Evolutionary conservation across 305 asterid species (phyloP).

Genomic region (Fraxinus ornus): DNA sequence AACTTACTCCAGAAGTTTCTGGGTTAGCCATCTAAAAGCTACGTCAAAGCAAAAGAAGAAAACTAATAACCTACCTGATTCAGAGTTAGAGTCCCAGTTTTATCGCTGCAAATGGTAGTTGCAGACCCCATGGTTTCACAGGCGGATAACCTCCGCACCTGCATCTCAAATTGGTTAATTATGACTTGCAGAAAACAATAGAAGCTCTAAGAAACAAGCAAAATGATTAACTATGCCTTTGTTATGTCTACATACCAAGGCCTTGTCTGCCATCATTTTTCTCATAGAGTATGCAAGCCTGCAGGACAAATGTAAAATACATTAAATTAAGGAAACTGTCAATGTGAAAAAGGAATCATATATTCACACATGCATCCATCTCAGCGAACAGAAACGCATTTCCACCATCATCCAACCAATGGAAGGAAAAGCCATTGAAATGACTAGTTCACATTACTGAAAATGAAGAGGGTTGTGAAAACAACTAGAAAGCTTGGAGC

Average conservation of each 20-base stretch:
- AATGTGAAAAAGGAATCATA: conserved; percentile 16
- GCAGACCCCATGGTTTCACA: conserved; percentile 99
- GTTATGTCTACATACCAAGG: conserved; percentile 61
- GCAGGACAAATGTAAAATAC: conserved; percentile 27
- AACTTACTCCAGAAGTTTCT: background rate
- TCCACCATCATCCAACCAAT: conserved; percentile 14
- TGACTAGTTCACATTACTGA: background rate
- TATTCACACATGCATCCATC: conserved; percentile 11
- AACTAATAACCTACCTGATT: conserved; percentile 57
- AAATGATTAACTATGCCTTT: conserved; percentile 12
- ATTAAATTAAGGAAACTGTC: conserved; percentile 5
- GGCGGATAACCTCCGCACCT: conserved; percentile 98
- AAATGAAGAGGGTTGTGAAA: conserved; percentile 3
- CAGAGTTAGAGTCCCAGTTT: conserved; percentile 93
- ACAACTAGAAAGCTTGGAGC: conserved; percentile 1
- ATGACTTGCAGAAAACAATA: conserved; percentile 9
- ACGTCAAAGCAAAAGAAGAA: conserved; percentile 21
- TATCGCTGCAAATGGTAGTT: conserved; percentile 95
- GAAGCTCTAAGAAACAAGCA: background rate
- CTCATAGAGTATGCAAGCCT: conserved; percentile 99
- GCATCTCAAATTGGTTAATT: conserved; percentile 27
- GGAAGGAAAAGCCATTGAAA: background rate
- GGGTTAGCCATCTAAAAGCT: background rate
- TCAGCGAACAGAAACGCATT: conserved; percentile 6
- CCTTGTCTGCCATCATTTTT: conserved; percentile 99